Evolutionary conservation across 805 yeast species (phyloP).

Genomic region (Torulaspora maleeae): DNA sequence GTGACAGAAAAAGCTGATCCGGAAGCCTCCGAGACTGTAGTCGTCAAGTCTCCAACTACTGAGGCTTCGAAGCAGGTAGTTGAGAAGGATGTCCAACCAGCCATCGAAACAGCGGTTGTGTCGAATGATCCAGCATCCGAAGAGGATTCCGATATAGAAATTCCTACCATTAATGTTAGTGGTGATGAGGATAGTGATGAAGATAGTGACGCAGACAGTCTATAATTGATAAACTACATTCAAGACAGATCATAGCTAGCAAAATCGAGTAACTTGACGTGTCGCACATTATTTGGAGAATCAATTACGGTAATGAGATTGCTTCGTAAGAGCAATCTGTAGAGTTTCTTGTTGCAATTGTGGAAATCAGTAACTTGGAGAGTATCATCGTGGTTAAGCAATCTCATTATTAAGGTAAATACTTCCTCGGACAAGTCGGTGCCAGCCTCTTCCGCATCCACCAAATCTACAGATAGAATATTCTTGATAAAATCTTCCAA

Average conservation of each 20-base stretch:
- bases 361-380: slow-evolving; percentile 19
- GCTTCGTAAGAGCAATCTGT: slow-evolving; percentile 20
- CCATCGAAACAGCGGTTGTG: background rate
- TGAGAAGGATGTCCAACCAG: too few relatives aligned
- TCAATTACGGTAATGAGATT: slow-evolving; percentile 10
- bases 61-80: background rate
- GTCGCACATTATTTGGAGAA: slow-evolving; percentile 2
- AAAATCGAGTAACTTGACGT: slow-evolving; percentile 24
- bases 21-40: background rate
- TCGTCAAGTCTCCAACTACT: background rate
- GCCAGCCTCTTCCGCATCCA: slow-evolving; percentile 5
- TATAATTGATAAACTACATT: background rate
- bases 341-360: slow-evolving; percentile 17
- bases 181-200: slow-evolving; percentile 19
- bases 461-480: slow-evolving; percentile 18
- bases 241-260: slow-evolving; percentile 6
- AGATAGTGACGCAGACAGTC: background rate
- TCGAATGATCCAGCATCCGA: slow-evolving; percentile 15
- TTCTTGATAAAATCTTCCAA: slow-evolving; percentile 16
- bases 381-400: slow-evolving; percentile 18
- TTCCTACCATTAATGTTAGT: slow-evolving; percentile 28
- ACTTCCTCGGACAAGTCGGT: slow-evolving; percentile 7
- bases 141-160: slow-evolving; percentile 32
- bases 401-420: slow-evolving; percentile 12
- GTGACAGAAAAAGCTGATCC: background rate